Percentiles rank a stretch among this genome's conserved stretches.
Evolutionary conservation across 768 basidiomycete species (phyloP).

Genomic region (Podaxis sp.): DNA sequence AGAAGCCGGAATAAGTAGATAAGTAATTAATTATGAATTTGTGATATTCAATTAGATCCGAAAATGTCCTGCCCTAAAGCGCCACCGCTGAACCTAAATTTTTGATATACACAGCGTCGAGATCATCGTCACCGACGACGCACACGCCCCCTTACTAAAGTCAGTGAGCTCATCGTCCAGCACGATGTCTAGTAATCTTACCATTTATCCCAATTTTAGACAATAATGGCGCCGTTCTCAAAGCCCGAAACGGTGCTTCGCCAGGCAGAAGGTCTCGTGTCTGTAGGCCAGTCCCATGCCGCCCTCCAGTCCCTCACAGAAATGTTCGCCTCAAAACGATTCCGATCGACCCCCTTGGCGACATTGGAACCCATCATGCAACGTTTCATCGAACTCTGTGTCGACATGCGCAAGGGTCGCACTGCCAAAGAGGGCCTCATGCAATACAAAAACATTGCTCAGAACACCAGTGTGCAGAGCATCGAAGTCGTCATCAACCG

Average conservation of each 20-base stretch:
- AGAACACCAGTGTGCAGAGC: conserved; percentile 86
- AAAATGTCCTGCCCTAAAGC: conserved; percentile 7
- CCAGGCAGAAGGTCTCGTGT: conserved; percentile 92
- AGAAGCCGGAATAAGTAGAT: neutral
- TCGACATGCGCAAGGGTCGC: conserved; percentile 90
- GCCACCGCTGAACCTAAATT: conserved; percentile 6
- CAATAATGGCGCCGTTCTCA: conserved; percentile 81
- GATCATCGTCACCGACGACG: conserved; percentile 7
- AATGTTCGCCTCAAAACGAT: conserved; percentile 92
- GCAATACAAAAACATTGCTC: conserved; percentile 98
- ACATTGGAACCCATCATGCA: conserved; percentile 95
- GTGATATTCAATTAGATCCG: neutral
- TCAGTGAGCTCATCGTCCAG: conserved; percentile 5
- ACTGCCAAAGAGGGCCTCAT: conserved; percentile 94
- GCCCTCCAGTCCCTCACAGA: conserved; percentile 89
- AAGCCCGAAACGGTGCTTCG: conserved; percentile 91
- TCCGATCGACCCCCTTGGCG: conserved; percentile 85
- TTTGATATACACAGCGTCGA: conserved; percentile 11
- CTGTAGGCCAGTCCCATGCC: conserved; percentile 87
- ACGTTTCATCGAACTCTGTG: conserved; percentile 94
- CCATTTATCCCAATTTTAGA: conserved; percentile 6
- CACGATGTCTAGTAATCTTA: neutral
- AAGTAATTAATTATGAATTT: neutral
- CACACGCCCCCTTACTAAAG: neutral
- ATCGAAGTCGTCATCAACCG: conserved; percentile 90